Conservation (phyloP, 2,329 filamentous ascomycete species). For the Fusarium begoniae region DNA sequence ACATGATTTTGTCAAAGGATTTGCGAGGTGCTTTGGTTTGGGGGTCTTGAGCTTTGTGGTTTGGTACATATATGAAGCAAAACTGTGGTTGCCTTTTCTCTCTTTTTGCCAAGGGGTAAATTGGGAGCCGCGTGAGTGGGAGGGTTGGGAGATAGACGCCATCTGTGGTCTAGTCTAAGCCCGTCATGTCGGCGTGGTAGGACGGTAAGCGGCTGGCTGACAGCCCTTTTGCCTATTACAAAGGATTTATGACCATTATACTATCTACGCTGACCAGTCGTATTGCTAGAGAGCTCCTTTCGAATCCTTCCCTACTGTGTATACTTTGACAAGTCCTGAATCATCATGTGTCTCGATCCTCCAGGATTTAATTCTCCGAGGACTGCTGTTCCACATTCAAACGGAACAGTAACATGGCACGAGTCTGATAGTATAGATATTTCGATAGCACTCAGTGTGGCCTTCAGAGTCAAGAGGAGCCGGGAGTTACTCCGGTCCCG, state of each 20-base stretch:
- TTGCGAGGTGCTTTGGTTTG: background rate
- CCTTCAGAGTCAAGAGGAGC: too few species aligned
- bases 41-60: background rate
- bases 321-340: background rate
- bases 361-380: background rate
- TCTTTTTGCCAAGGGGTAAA: background rate
- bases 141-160: conserved; percentile 1
- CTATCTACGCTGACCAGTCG: background rate
- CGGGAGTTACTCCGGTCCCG: background rate
- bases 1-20: background rate
- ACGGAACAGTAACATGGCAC: rapidly evolving
- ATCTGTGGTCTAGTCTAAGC: conserved; percentile 8
- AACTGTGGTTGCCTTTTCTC: background rate
- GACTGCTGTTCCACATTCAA: background rate
- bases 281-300: background rate
- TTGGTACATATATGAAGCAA: conserved; percentile 14
- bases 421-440: background rate
- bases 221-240: background rate
- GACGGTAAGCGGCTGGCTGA: conserved; percentile 18
- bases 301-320: too few species aligned
- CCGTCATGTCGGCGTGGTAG: conserved; percentile 16
- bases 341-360: background rate
- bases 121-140: background rate
- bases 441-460: too few species aligned
- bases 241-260: background rate